Evolutionary conservation across 1,284 basidiomycete species (phyloP), one percentile per base, ranked within the genome.

Genomic region (Melampsora allii-populina): DNA sequence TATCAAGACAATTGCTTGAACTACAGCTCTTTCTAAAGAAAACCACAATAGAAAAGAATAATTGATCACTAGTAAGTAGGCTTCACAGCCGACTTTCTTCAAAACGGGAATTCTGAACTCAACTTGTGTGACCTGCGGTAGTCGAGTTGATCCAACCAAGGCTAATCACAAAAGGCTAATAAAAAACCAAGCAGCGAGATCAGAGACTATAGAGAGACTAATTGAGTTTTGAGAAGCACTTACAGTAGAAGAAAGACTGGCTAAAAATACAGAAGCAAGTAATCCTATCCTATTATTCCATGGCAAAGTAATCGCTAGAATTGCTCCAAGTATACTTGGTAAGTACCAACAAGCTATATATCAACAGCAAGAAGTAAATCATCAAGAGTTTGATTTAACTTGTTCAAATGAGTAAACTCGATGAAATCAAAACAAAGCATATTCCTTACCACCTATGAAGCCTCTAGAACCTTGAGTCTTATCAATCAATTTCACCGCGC

Each of bases 1-100:
- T 46, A 64, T 45, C 63, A 64, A 24, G 4, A 64, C 39, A 12
- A 64, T 64, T 64, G 33, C 63, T 64, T 64, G 63, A 45, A 64
- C 63, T 9, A 45, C 39, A 24, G 39, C 21, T 64, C 63, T 64
- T 33, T 64, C 39, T 36, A 33, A 39, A 36, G 1, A 4, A 17
- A 36, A 56, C n/a, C n/a, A 9, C 3, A 45, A 24, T 9, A 6
- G 7, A 64, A 36, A 36, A 6, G 9, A 21, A 19, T 19, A 7
- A 45, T 33, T 1, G 1, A 45, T 21, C 21, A 24, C n/a, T n/a
- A n/a, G n/a, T n/a, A n/a, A n/a, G 21, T 17, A 31, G 59, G 2
- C 12, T 61, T 14, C 9, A 42, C 12, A 14, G 10, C 10, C 1
- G 1, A 9, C 10, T 42, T 14, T 1, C n/a, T 1, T 9, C n/a